phyloP scores from a whole-genome alignment of 169 alveolate genomes.

The Plasmodium chabaudi region DNA sequence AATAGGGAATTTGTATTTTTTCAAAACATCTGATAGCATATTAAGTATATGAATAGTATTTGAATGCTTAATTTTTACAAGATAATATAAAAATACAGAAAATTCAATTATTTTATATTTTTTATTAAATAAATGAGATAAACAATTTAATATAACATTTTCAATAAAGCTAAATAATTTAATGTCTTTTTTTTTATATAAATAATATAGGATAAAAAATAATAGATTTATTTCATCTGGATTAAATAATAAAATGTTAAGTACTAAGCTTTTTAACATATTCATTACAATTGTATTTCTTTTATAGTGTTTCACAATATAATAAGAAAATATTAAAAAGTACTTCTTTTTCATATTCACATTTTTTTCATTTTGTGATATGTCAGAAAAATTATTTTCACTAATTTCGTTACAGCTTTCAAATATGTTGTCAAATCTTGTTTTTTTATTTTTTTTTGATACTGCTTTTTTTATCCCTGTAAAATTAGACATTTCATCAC shows the following conservation, averaged over 20 bases:
- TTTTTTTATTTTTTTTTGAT: too few species aligned
- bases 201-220: conserved; percentile 20
- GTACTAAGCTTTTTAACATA: conserved; percentile 5
- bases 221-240: conserved; percentile 13
- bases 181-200: conserved; percentile 40
- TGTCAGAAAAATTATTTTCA: conserved; percentile 2
- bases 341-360: conserved; percentile 21
- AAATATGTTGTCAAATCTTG: background rate
- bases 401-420: background rate
- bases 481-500: too few species aligned
- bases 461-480: too few species aligned
- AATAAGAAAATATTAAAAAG: conserved; percentile 49
- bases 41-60: conserved; percentile 17
- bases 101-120: conserved; percentile 23
- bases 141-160: conserved; percentile 15
- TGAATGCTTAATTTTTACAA: conserved; percentile 34
- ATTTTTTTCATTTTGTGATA: background rate
- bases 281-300: background rate
- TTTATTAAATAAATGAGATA: conserved; percentile 19
- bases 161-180: conserved; percentile 31
- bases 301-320: conserved; percentile 8
- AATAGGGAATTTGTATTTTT: conserved; percentile 29
- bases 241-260: conserved; percentile 11
- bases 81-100: conserved; percentile 31
- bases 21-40: conserved; percentile 32